Evolutionary conservation across 257 asterid species (phyloP), one percentile per base, ranked within the genome.

Genomic region (Ilex asprella): DNA sequence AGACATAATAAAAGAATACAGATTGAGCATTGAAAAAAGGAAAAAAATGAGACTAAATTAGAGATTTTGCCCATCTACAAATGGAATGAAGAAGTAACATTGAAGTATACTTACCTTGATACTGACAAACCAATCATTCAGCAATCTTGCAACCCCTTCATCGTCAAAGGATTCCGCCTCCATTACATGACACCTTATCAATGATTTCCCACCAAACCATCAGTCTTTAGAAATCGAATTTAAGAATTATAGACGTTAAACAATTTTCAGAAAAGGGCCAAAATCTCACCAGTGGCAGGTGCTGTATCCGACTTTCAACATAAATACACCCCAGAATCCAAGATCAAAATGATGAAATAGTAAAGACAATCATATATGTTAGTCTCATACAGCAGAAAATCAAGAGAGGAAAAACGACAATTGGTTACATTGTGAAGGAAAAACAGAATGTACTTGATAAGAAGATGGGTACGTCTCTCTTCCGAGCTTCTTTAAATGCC

Each of bases 141-240:
- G 93, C 81, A 92, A 54, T 56, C 85, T 83, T 6, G 96, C 94
- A 10, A 82, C 88, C 59, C 83, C 97, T 63, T 80, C 95, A 63
- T 75, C 74, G 84, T 92, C 99, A 49, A 92, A 92, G 46, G 99
- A 92, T 69, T 92, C 99, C 65, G 85, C 96, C 78, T 92, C 99
- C 99, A 89, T 92, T 11, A 92, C 99, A 82, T 89, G 99, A 75
- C 99, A 92, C 97, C 99, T 91, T 68, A 67, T 55, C 5, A 66
- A 60, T 46, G 27, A 56, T 53, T 61, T 6, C 21, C 16, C 16
- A 55, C 56, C 44, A 68, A 32, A 64, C 16, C 31, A 47, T 30
- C 50, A 15, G 41, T 44, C 32, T 47, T 27, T 31, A 21, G 53
- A 16, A 11, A 10, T 2, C 53, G 29, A 10, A 6, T 31, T 58